phyloP scores from a whole-genome alignment of 2,329 filamentous ascomycete genomes.

The Botrytis elliptica region DNA sequence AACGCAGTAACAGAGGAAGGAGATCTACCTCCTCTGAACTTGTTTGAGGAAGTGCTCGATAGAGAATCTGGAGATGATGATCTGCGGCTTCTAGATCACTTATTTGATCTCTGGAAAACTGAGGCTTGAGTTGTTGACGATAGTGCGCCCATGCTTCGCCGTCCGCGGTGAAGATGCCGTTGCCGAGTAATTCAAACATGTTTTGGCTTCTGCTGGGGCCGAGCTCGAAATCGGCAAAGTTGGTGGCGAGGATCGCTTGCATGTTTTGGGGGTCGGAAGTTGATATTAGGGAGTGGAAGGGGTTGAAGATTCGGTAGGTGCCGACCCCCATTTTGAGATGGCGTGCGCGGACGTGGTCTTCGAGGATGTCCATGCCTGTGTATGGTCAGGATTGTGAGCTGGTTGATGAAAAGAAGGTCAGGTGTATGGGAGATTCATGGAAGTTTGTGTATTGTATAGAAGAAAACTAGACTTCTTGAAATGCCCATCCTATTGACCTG shows the following conservation, averaged over 20 bases:
- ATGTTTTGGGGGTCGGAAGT: constrained; percentile 43
- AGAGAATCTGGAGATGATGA: constrained; percentile 52
- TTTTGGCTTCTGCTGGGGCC: constrained; percentile 38
- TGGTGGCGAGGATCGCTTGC: constrained; percentile 38
- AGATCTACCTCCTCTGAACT: constrained; percentile 42
- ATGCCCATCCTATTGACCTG: neutral
- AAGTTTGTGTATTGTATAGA: neutral
- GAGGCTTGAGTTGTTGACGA: constrained; percentile 41
- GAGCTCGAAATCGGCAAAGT: constrained; percentile 40
- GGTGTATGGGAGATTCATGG: neutral
- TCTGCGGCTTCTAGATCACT: constrained; percentile 40
- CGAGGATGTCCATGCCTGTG: constrained; percentile 31
- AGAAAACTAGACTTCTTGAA: neutral
- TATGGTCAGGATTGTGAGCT: constrained; percentile 17
- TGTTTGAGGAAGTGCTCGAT: constrained; percentile 31
- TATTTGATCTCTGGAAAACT: constrained; percentile 40
- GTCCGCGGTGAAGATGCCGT: constrained; percentile 45
- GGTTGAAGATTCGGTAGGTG: constrained; percentile 25
- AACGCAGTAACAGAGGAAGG: constrained; percentile 46
- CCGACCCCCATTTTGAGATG: constrained; percentile 22
- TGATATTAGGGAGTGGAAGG: constrained; percentile 43
- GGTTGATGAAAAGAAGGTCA: neutral
- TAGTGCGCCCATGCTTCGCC: constrained; percentile 42
- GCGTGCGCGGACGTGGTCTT: constrained; percentile 27
- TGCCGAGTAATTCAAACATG: constrained; percentile 38